Conservation (phyloP, 1,284 basidiomycete genomes). For the Marasmius tenuissimus region DNA sequence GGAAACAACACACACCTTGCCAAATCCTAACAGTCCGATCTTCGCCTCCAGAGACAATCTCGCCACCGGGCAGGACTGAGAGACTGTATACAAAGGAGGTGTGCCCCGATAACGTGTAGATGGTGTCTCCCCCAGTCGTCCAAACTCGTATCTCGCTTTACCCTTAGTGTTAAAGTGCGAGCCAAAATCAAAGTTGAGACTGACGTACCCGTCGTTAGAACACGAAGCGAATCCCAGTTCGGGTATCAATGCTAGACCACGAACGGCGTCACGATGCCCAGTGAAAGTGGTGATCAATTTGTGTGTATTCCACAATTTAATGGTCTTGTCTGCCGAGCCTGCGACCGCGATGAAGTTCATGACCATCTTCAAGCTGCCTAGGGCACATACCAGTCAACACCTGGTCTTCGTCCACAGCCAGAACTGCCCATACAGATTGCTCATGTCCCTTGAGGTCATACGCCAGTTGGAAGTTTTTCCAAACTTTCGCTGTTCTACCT, state of each 20-base stretch:
- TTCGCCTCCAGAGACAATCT: constrained; percentile 79
- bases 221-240: constrained; percentile 94
- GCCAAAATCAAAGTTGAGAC: constrained; percentile 5
- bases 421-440: constrained; percentile 94
- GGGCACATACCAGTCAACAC: constrained; percentile 76
- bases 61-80: constrained; percentile 74
- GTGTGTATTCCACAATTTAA: constrained; percentile 84
- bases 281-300: constrained; percentile 73
- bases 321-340: constrained; percentile 96
- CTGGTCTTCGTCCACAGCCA: constrained; percentile 77
- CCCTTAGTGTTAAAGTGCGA: constrained; percentile 8
- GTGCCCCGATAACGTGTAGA: constrained; percentile 86
- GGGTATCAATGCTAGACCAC: constrained; percentile 77
- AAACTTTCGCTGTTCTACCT: constrained; percentile 87
- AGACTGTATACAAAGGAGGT: constrained; percentile 97
- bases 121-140: constrained; percentile 77
- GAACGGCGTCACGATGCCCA: constrained; percentile 91
- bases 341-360: constrained; percentile 9
- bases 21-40: constrained; percentile 83
- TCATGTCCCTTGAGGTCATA: constrained; percentile 85
- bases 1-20: constrained; percentile 49
- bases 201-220: constrained; percentile 84
- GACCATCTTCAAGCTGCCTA: constrained; percentile 4
- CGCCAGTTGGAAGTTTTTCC: constrained; percentile 79
- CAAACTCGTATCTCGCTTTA: constrained; percentile 88